phyloP scores from a whole-genome alignment of 75 land plant genomes.

The Cupressus sempervirens region DNA sequence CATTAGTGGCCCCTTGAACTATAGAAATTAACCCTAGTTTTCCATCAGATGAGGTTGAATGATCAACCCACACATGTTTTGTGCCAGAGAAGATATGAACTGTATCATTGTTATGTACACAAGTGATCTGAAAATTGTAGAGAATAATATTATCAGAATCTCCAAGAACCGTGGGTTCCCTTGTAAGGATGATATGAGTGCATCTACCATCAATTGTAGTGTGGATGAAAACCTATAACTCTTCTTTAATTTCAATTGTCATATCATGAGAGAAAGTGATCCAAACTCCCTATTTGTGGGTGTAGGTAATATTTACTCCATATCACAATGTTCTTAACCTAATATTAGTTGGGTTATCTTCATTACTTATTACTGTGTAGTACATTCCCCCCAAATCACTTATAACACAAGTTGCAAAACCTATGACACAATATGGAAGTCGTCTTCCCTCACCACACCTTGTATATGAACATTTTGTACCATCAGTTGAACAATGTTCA shows the following conservation, averaged over 20 bases:
- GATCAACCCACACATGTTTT: conserved; percentile 35
- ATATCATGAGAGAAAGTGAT: conserved; percentile 26
- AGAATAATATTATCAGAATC: too few relatives aligned
- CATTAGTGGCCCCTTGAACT: conserved; percentile 40
- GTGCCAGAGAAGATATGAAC: too few relatives aligned
- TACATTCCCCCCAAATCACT: conserved; percentile 25
- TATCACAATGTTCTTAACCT: conserved; percentile 28
- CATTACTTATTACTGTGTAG: conserved; percentile 21
- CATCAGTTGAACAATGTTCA: neutral
- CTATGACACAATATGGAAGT: conserved; percentile 17
- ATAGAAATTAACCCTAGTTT: conserved; percentile 35
- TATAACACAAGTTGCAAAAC: conserved; percentile 13
- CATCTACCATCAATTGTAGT: too few relatives aligned
- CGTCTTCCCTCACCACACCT: conserved; percentile 7
- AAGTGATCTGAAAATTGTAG: too few relatives aligned
- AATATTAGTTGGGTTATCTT: conserved; percentile 21
- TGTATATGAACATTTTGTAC: neutral
- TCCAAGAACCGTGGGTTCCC: too few relatives aligned
- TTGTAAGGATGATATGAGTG: too few relatives aligned
- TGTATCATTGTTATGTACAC: too few relatives aligned
- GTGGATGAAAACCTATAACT: neutral
- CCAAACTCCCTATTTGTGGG: conserved; percentile 21
- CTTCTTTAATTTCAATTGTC: conserved; percentile 16
- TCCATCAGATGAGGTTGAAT: conserved; percentile 29
- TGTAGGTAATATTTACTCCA: neutral